Evolutionary conservation across 495 filamentous ascomycete species (phyloP), one percentile per base, ranked within the genome.

Genomic region (Aspergillus bridgeri): DNA sequence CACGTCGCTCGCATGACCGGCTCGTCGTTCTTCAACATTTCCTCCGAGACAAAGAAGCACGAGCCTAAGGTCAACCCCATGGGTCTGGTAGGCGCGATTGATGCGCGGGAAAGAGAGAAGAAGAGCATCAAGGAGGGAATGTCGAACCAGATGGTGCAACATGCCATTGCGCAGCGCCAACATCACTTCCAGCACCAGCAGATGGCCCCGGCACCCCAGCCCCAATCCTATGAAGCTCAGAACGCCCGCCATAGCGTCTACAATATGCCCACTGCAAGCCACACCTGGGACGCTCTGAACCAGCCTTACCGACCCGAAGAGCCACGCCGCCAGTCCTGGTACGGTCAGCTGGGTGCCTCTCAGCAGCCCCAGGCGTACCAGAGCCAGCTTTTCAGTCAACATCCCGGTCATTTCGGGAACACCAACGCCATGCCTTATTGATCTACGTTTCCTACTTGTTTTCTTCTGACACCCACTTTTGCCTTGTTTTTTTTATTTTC

Each of bases 1-100:
- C 88, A 96, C 65, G 86, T 98, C 25, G 89, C 93, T n/a, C 83
- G 91, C 29, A 79, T 90, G 58, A 96, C 93, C 6, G 89, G 90
- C 0, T 87, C 86, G 1, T 87, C 93, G 3, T 79, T 98, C 59
- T 85, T 96, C 62, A 86, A 86, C 33, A 75, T 94, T 66, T 83
- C 83, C 20, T 69, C 62, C 20, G 79, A 83, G 11, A 82, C 77
- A 29, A 76, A 72, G 29, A 76, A 75, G 55, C 68, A 75, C 0
- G 63, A 61, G 17, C 53, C 70, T 7, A 70, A 74, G 18, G 78
- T 80, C 42, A 75, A 80, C 27, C 76, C 81, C 18, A 77, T 67
- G 46, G 89, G 89, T 3, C 77, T 93, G 3, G 83, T 95, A 9
- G 87, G 86, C 2, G 86, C 88, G 8, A 93, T 95, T 47, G 84